Evolutionary conservation across 257 asterid genomes (phyloP).

Genomic region (Nyctanthes arbortristis): DNA sequence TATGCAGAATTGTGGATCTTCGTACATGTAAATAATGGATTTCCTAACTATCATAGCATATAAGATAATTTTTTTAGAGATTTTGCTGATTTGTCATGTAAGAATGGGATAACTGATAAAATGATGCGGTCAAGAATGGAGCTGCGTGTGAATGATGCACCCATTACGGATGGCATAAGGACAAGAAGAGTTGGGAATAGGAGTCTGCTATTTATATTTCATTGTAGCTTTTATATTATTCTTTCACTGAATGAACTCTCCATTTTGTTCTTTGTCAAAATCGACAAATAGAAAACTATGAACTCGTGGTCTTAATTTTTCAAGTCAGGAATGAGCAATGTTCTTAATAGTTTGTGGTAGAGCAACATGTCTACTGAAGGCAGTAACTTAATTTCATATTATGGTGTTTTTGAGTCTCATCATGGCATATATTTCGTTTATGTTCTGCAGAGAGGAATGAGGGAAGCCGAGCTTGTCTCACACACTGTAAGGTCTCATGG

Average conservation of each 20-base stretch:
- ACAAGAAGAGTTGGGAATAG: neutral
- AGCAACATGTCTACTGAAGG: neutral
- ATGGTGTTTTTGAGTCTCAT: neutral
- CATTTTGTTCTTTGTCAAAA: neutral
- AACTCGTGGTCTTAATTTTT: neutral
- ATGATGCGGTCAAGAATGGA: neutral
- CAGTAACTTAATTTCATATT: neutral
- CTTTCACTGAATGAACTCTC: neutral
- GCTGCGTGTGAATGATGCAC: no score
- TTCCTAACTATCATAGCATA: no score
- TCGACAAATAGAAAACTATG: neutral
- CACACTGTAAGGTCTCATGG: constrained; percentile 86
- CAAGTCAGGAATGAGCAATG: neutral
- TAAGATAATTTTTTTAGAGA: neutral
- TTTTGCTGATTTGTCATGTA: neutral
- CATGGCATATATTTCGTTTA: constrained; percentile 6
- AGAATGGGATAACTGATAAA: neutral
- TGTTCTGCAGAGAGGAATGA: constrained; percentile 55
- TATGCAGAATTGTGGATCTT: neutral
- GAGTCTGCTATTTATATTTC: neutral
- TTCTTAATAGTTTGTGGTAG: neutral
- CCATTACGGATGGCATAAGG: neutral
- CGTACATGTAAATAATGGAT: neutral
- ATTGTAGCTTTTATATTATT: neutral
- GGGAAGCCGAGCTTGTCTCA: constrained; percentile 50